Evolutionary conservation across 2,329 filamentous ascomycete species (phyloP).

Genomic region (Fusarium sambucinum): DNA sequence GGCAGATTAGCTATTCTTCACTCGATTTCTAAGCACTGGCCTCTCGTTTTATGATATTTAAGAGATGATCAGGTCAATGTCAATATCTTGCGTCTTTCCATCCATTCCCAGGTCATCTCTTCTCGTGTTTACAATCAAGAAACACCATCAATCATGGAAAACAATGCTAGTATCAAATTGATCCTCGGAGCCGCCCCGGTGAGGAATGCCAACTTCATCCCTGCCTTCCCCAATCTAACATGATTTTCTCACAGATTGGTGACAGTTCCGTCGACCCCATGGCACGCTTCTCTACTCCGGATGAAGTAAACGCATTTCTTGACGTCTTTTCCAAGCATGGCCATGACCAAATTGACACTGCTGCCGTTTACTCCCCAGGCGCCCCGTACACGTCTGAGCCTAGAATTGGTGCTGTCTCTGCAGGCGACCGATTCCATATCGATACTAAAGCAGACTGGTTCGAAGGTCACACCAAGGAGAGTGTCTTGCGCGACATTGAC

Average conservation of each 20-base stretch:
- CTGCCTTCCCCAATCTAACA: background rate
- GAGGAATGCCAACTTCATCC: background rate
- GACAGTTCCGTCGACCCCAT: slow-evolving; percentile 38
- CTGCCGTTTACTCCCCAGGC: slow-evolving; percentile 49
- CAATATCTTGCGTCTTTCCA: background rate
- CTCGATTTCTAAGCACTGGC: background rate
- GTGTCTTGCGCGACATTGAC: slow-evolving; percentile 49
- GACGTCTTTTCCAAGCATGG: slow-evolving; percentile 43
- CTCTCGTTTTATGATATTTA: background rate
- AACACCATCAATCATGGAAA: slow-evolving; percentile 8
- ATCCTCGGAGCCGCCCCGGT: slow-evolving; percentile 34
- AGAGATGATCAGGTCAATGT: background rate
- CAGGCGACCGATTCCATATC: slow-evolving; percentile 50
- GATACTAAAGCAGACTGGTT: slow-evolving; percentile 53
- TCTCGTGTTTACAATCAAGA: background rate
- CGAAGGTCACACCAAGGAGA: slow-evolving; percentile 47
- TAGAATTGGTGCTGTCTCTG: slow-evolving; percentile 47
- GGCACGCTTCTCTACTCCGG: slow-evolving; percentile 43
- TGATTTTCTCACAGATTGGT: slow-evolving; percentile 27
- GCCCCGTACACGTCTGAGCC: slow-evolving; percentile 49
- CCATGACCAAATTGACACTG: slow-evolving; percentile 50
- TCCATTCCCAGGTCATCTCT: background rate
- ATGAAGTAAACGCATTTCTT: slow-evolving; percentile 46
- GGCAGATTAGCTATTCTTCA: background rate
- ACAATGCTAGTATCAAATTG: slow-evolving; percentile 28